Evolutionary conservation across 495 filamentous ascomycete genomes (phyloP), one percentile per base, ranked within the genome.

Genomic region (Astrothelium macrocarpum): DNA sequence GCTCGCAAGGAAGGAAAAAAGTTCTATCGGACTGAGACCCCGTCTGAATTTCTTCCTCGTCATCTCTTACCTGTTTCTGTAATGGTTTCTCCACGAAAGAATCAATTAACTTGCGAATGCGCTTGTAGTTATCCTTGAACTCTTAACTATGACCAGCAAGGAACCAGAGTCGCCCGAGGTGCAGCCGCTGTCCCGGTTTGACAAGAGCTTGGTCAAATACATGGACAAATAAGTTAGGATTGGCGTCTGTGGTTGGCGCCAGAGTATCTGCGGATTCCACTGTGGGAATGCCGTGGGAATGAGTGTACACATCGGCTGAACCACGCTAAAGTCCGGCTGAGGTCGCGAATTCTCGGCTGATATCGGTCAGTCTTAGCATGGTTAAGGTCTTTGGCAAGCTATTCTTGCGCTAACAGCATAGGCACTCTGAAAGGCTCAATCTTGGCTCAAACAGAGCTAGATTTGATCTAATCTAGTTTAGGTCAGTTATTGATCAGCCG

Each of bases 221-320:
- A 14, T 39, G 34, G 14, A 39, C 34, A 14, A 39, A 39, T 5
- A 14, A 39, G 14, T 39, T 14, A 69, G 59, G 14, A 29, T 62
- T 66, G 11, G 49, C 25, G 59, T 67, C 67, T 7, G 62, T 66
- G 5, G 34, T 39, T 5, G 34, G 34, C 34, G 34, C 34, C 2
- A 83, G 70, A 1, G 73, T 74, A 18, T 81, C 68, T 2, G 77
- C 77, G 5, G 78, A 81, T 61, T 84, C 78, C n/a, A n/a, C n/a
- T n/a, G n/a, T n/a, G n/a, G n/a, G n/a, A n/a, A n/a, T n/a, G n/a
- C n/a, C n/a, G n/a, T n/a, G n/a, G n/a, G n/a, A n/a, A n/a, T n/a
- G n/a, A n/a, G n/a, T n/a, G n/a, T n/a, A n/a, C n/a, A n/a, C n/a
- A n/a, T n/a, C n/a, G n/a, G n/a, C n/a, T n/a, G n/a, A n/a, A n/a